Base-by-base conservation (phyloP, 371 early-diverging fungal species). In the Coemansia sp. region DNA sequence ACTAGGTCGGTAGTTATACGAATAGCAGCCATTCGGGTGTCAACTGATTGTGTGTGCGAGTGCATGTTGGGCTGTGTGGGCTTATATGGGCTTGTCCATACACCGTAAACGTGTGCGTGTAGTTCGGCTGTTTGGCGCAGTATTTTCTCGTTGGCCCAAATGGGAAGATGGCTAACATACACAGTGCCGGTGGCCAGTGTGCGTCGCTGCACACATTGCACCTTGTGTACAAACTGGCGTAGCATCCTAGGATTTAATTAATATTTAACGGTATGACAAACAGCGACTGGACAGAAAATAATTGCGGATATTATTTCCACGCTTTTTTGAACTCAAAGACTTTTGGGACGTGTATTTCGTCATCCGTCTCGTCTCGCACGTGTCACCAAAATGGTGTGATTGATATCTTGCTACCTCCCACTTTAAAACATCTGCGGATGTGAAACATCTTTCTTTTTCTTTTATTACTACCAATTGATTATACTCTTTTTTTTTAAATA, bases 101-200 rank as follows among this genome's bases (percentile, higher is more conserved):
- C 47, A 11, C 65, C 64, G 31, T 64, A 68, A 10, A 72, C 65
- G 13, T 40, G 50, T 2, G 52, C 51, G 58, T 72, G 59, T 2
- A 13, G 31, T 10, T 52, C 58, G 13, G 66, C 69, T 6, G 62
- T 47, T 0, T 60, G 61, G 0, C 24, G 7, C 13, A 72, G 56
- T 7, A n/a, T 18, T 24, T 60, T 16, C 5, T 40, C 26, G 24
- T 59, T 53, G n/a, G 29, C 27, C 21, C 22, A 24, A 0, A 4
- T 14, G 3, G 73, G 73, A 18, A 65, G 58, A 14, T 18, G 21
- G 50, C 45, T 18, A 37, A 73, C 53, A 24, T 56, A 68, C 6
- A 73, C 59, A 1, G 47, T 16, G 29, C 73, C 69, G 8, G 73
- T 69, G 5, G 68, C 71, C 16, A 73, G 66, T 1, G 58, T 21